These are phyloP conservation scores for Crepidotus variabilis DNA, from an alignment of 768 basidiomycete genomes.

Conservation along the genomic window DNA sequence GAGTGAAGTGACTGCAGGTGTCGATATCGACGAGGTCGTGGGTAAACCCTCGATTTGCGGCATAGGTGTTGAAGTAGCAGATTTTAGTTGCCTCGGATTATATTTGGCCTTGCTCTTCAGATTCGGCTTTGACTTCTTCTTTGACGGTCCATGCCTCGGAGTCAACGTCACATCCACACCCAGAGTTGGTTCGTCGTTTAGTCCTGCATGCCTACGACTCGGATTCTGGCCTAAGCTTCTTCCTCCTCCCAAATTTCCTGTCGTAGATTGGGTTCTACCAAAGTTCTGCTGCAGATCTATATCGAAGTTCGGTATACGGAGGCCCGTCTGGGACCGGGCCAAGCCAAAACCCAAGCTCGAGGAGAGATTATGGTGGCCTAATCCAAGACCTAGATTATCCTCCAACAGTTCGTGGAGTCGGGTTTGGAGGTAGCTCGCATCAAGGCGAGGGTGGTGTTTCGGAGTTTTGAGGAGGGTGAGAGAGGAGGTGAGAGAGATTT, in stretches of 20 bases:
- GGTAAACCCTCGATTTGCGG: neutral
- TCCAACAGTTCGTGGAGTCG: neutral
- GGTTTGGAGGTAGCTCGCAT: neutral
- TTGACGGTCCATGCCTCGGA: no score
- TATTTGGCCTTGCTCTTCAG: neutral
- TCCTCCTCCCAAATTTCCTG: no score
- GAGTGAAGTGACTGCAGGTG: neutral
- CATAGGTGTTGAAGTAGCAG: neutral
- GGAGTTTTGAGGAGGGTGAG: neutral
- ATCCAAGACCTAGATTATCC: neutral
- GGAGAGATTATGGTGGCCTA: neutral
- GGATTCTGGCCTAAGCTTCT: no score
- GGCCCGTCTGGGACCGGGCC: neutral
- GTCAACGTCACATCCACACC: no score
- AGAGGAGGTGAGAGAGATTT: neutral
- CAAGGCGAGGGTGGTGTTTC: neutral
- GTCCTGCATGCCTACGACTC: no score
- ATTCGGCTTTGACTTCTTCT: no score
- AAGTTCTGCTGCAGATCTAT: neutral
- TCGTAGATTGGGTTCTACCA: neutral
- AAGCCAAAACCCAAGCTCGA: neutral
- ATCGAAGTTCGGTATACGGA: neutral
- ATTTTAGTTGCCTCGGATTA: neutral
- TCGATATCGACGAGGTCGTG: neutral
- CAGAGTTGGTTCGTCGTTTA: no score